Conservation (phyloP, 331 rosid genomes). For the Pyrus hybrid region DNA sequence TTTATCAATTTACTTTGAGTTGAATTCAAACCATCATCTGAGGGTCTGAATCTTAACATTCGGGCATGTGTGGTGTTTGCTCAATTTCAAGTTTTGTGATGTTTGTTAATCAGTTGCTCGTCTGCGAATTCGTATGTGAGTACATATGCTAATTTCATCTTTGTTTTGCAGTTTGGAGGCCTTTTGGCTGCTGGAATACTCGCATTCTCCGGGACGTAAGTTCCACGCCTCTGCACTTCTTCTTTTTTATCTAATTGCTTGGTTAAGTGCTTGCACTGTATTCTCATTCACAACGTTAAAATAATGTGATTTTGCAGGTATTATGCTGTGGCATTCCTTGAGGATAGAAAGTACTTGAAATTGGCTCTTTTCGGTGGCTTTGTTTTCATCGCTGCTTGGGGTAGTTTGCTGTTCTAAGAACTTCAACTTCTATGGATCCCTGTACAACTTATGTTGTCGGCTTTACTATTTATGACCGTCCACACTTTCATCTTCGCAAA, state of each 20-base stretch:
- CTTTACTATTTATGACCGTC: neutral
- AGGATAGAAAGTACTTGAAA: constrained; percentile 62
- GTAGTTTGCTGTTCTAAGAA: constrained; percentile 70
- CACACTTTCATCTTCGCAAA: too few relatives aligned
- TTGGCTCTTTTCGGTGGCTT: constrained; percentile 87
- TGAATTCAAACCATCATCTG: neutral
- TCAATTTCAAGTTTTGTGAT: neutral
- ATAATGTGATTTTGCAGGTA: constrained; percentile 41
- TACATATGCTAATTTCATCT: neutral
- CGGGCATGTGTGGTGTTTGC: neutral
- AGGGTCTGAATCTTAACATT: neutral
- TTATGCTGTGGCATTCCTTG: constrained; percentile 72
- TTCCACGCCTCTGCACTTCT: constrained; percentile 4
- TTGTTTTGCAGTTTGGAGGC: constrained; percentile 67
- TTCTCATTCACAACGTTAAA: neutral
- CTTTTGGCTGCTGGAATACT: constrained; percentile 74
- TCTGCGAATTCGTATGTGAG: neutral
- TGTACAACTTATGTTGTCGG: neutral
- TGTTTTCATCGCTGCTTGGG: constrained; percentile 95
- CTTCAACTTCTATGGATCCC: neutral
- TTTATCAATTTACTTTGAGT: neutral
- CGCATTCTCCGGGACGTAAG: constrained; percentile 94
- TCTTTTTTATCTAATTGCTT: neutral
- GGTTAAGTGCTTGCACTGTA: neutral
- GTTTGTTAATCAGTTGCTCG: neutral